Conservation (phyloP, 805 yeast species). For the Kazachstania viticola region DNA sequence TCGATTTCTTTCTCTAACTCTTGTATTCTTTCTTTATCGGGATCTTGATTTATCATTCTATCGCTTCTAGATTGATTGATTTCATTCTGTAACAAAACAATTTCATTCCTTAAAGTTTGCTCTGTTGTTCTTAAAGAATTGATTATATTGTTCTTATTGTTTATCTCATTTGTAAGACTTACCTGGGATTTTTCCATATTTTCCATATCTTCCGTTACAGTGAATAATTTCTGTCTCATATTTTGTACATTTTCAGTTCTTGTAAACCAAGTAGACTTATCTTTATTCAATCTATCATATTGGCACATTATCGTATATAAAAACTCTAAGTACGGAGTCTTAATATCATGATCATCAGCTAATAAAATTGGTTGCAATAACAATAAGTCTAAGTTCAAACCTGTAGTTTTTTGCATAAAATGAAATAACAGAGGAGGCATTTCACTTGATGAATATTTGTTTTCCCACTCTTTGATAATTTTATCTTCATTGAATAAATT, state of each 20-base stretch:
- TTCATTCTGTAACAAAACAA: neutral
- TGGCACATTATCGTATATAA: slow-evolving; percentile 68
- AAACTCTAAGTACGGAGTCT: slow-evolving; percentile 84
- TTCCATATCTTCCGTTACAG: slow-evolving; percentile 1
- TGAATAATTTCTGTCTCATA: neutral
- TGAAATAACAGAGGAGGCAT: slow-evolving; percentile 53
- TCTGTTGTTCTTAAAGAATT: neutral
- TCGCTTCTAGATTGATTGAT: neutral
- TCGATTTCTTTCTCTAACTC: too few species aligned
- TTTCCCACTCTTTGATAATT: slow-evolving; percentile 41
- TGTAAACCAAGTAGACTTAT: slow-evolving; percentile 24
- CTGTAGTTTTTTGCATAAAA: slow-evolving; percentile 37
- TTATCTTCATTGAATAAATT: slow-evolving; percentile 47
- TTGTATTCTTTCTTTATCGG: too few species aligned
- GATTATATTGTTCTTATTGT: neutral
- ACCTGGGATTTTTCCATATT: neutral
- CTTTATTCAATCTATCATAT: slow-evolving; percentile 36
- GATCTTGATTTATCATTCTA: too few species aligned
- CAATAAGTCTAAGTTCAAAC: slow-evolving; percentile 54
- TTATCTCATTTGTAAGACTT: neutral
- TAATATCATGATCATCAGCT: slow-evolving; percentile 74
- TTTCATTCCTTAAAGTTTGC: neutral
- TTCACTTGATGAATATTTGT: slow-evolving; percentile 29
- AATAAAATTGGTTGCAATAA: slow-evolving; percentile 74
- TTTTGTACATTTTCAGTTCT: slow-evolving; percentile 6